Evolutionary conservation across 2,329 filamentous ascomycete species (phyloP).

Genomic region (Penicillium glabrum): DNA sequence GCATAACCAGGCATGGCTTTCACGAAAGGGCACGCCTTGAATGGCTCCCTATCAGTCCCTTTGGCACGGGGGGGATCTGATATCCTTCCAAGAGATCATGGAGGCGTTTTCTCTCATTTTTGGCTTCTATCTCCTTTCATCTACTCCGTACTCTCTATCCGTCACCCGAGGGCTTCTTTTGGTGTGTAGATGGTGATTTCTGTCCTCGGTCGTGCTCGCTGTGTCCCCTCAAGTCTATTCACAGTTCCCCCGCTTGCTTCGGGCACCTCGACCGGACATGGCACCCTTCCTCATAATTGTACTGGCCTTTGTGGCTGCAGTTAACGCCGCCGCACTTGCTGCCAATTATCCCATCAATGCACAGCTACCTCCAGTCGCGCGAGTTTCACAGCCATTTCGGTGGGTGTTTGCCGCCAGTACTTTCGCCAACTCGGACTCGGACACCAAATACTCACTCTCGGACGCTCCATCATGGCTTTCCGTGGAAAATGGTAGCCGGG

Average conservation of each 20-base stretch:
- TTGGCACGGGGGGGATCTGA: conserved; percentile 25
- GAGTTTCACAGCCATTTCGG: conserved; percentile 57
- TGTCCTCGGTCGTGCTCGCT: conserved; percentile 14
- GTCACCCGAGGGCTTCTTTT: neutral
- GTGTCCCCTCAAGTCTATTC: conserved; percentile 12
- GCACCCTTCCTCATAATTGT: conserved; percentile 26
- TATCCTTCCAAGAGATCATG: conserved; percentile 23
- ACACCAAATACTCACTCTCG: conserved; percentile 66
- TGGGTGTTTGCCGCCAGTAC: conserved; percentile 57
- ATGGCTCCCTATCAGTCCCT: conserved; percentile 34
- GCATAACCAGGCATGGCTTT: conserved; percentile 42
- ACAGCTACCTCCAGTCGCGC: conserved; percentile 77
- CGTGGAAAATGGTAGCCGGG: conserved; percentile 64
- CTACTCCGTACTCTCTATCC: conserved; percentile 8
- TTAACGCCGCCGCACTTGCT: conserved; percentile 35
- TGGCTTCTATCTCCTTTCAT: conserved; percentile 13
- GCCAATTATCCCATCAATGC: conserved; percentile 75
- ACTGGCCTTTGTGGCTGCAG: conserved; percentile 27
- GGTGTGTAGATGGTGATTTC: conserved; percentile 2
- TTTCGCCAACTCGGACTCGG: conserved; percentile 60
- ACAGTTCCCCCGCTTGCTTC: conserved; percentile 13
- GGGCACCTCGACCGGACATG: conserved; percentile 25
- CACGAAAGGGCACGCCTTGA: conserved; percentile 33
- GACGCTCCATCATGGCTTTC: conserved; percentile 72
- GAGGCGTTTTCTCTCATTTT: conserved; percentile 19